A percentile compares a stretch with the other conserved stretches of the same genome.
Conservation (phyloP, 2,329 filamentous ascomycete genomes). For the Lecanoromycetidae sp. region DNA sequence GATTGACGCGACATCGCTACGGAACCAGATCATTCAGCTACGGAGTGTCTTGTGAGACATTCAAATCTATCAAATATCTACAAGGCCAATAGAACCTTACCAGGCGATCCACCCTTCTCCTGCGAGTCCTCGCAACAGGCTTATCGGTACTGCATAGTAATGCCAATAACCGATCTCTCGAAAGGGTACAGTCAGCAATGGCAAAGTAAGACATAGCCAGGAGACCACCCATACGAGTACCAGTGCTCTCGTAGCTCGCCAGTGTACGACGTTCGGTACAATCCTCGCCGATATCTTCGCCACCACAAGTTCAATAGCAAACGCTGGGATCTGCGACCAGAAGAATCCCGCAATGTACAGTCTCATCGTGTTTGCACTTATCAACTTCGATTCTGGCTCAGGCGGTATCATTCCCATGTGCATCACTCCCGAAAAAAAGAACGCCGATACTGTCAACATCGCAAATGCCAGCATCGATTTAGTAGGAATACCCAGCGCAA, state of each 20-base stretch:
- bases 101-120: slow-evolving; percentile 4
- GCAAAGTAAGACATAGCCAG: slow-evolving; percentile 15
- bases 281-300: neutral
- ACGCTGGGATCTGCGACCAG: slow-evolving; percentile 15
- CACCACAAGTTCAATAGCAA: slow-evolving; percentile 9
- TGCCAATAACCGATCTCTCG: slow-evolving; percentile 17
- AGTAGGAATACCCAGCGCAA: neutral
- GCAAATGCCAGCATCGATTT: neutral
- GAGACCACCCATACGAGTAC: slow-evolving; percentile 8
- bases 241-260: neutral
- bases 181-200: slow-evolving; percentile 13
- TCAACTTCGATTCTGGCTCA: neutral
- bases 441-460: slow-evolving; percentile 7
- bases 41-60: no score
- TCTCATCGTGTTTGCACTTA: slow-evolving; percentile 12
- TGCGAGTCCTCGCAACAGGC: slow-evolving; percentile 7
- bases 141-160: slow-evolving; percentile 10
- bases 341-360: slow-evolving; percentile 15
- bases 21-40: no score
- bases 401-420: slow-evolving; percentile 18
- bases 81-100: neutral
- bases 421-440: slow-evolving; percentile 13
- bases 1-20: no score
- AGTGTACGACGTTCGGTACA: neutral
- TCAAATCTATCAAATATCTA: no score